These are phyloP conservation scores for Apiospora phragmitis DNA, from an alignment of 2,329 filamentous ascomycete species.

Conservation along the genomic window DNA sequence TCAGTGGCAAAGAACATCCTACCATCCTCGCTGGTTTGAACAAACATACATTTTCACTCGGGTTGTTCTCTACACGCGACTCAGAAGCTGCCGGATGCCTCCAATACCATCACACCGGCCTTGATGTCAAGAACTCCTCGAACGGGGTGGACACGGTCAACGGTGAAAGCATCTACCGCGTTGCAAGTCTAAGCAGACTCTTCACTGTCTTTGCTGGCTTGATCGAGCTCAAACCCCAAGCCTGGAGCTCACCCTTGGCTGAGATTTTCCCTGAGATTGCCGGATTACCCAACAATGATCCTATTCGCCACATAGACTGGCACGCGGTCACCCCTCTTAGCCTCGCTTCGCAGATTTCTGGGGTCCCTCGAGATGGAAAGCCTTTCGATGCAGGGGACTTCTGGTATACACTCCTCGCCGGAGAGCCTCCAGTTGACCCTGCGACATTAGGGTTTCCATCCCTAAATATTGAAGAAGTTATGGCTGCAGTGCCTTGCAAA, in stretches of 20 bases:
- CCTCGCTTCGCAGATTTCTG: constrained; percentile 33
- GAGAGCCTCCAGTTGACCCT: background rate
- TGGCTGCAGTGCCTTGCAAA: background rate
- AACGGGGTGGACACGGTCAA: constrained; percentile 37
- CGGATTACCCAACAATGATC: constrained; percentile 16
- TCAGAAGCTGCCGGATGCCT: constrained; percentile 25
- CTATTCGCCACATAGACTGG: constrained; percentile 29
- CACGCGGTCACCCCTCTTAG: constrained; percentile 34
- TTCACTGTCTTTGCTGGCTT: constrained; percentile 40
- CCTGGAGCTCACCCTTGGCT: constrained; percentile 36
- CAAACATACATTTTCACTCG: constrained; percentile 40
- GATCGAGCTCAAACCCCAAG: constrained; percentile 30
- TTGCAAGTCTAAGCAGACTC: constrained; percentile 41
- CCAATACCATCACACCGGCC: constrained; percentile 37
- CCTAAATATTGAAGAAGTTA: background rate
- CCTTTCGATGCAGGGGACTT: constrained; percentile 19
- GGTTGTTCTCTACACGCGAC: constrained; percentile 40
- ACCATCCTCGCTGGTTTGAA: constrained; percentile 18
- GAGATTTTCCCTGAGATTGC: constrained; percentile 32
- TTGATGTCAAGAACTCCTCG: constrained; percentile 30
- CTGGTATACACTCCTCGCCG: background rate
- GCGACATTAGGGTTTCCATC: background rate
- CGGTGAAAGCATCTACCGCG: constrained; percentile 42
- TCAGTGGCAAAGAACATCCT: constrained; percentile 17
- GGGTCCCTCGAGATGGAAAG: constrained; percentile 24